Evolutionary conservation across 306 rosid species (phyloP), one percentile per base, ranked within the genome.

Genomic region (Cicer chorassanicum): DNA sequence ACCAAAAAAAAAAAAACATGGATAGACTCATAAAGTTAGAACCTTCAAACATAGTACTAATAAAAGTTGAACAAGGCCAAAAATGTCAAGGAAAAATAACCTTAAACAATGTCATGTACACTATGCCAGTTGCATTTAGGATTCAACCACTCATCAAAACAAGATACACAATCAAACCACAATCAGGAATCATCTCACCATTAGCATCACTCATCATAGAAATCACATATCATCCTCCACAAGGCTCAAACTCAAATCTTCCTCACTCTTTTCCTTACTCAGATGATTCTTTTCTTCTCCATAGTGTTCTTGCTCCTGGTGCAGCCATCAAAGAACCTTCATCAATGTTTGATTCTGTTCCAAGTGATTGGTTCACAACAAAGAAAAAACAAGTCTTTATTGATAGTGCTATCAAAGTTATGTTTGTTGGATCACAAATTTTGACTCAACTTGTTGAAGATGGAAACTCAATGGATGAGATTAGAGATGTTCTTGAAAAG

Each of bases 121-220:
- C 98, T 10, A 91, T 93, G 98, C 97, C 98, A 0, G 96, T 93
- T 40, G 98, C 98, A 57, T 93, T 91, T 54, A 74, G 89, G 43
- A 89, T 93, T 14, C 93, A 91, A 36, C 89, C 97, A 0, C 54
- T 85, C 7, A 75, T 88, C 70, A 91, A 87, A 59, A 74, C 84
- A 2, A 90, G 93, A n/a, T 93, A 88, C 79, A 71, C 87, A 0
- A 82, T 91, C 10, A 86, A 77, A 59, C 98, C 98, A 0, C 91
- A 89, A 2, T 79, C 92, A 0, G 97, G 96, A 18, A 85, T 93
- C 55, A 93, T 93, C 50, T 85, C 98, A 4, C 98, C 98, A 3
- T 85, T 93, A 7, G 87, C 90, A 19, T 80, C 90, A 51, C 19
- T 89, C 2, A 80, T 82, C 0, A 1, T 93, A 0, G 96, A 93